Percentiles rank a stretch among this genome's conserved stretches.
phyloP scores from a whole-genome alignment of 2,329 filamentous ascomycete species.

The Pseudovirgaria hyperparasitica region DNA sequence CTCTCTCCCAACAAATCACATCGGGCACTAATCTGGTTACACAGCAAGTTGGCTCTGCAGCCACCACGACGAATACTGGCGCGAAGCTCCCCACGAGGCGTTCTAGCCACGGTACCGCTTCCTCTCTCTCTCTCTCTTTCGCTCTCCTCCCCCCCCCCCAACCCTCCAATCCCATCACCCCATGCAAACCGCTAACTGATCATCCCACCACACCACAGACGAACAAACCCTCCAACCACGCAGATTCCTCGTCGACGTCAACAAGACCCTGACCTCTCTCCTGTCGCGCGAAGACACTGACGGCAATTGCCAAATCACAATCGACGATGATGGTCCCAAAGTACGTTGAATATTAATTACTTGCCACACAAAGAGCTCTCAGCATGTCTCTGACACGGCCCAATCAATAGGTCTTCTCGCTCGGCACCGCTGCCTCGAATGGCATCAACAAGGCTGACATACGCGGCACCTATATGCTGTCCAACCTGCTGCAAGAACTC shows the following conservation, averaged over 20 bases:
- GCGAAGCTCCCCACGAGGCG: constrained; percentile 18
- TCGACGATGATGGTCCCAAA: constrained; percentile 91
- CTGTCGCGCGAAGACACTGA: constrained; percentile 85
- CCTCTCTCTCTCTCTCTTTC: constrained; percentile 1
- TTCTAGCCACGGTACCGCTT: constrained; percentile 22
- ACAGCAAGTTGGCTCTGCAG: neutral
- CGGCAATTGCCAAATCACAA: constrained; percentile 91
- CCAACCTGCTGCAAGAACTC: constrained; percentile 89
- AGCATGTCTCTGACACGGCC: constrained; percentile 13
- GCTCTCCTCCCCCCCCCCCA: neutral
- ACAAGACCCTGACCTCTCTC: constrained; percentile 66
- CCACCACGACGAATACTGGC: constrained; percentile 8
- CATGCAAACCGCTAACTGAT: constrained; percentile 7
- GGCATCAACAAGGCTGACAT: constrained; percentile 83
- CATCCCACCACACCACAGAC: too few species aligned
- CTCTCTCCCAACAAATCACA: constrained; percentile 1
- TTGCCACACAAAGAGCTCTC: constrained; percentile 1
- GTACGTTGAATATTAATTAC: constrained; percentile 27
- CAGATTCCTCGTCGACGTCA: constrained; percentile 77
- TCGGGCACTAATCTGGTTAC: neutral
- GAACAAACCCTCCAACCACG: constrained; percentile 57
- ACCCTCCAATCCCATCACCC: neutral
- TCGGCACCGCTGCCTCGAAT: constrained; percentile 75
- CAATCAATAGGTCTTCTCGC: constrained; percentile 54
- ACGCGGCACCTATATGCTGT: constrained; percentile 92